Evolutionary conservation across 371 early-diverging fungal species (phyloP), one percentile per base, ranked within the genome.

Genomic region (Neoconidiobolus thromboides): DNA sequence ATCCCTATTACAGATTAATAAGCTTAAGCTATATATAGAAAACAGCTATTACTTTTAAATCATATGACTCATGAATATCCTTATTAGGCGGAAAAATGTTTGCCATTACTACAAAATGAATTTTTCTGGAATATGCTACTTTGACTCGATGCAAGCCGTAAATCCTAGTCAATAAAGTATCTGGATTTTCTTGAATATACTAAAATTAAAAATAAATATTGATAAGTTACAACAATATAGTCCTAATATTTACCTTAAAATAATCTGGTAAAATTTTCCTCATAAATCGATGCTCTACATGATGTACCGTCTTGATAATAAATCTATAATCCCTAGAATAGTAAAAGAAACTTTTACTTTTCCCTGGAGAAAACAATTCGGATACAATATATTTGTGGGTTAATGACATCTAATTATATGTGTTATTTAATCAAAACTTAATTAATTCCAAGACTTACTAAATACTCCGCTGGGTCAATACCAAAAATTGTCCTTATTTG

Each of bases 41-140:
- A 26, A 26, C 26, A 26, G 26, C 4, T 47, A 42, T 43, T 65
- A 72, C 87, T 74, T 97, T 97, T 43, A 97, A 70, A 68, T 97
- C 98, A 63, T 86, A 97, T 38, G 84, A 85, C 66, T 88, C 86
- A 66, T 97, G 96, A 43, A 97, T 91, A 70, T 96, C 93, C 67
- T 88, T 86, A 75, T 90, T 87, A 9, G 94, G 83, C 2, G 98
- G 96, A 68, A 93, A 86, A 12, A 96, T 88, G 65, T 97, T 97
- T 59, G 89, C 92, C 98, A 97, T 97, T 43, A 97, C 93, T 9
- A 97, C 89, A 73, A 97, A 97, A 69, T 96, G 93, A 44, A 95
- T 89, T 70, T 94, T 93, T 48, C 81, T 73, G 43, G 88, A 84
- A 49, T 83, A 86, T 5, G 95, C 93, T 53, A 91, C 71, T 73